Base-by-base conservation (phyloP, 2,329 filamentous ascomycete genomes). In the Pseudogymnoascus sp. region DNA sequence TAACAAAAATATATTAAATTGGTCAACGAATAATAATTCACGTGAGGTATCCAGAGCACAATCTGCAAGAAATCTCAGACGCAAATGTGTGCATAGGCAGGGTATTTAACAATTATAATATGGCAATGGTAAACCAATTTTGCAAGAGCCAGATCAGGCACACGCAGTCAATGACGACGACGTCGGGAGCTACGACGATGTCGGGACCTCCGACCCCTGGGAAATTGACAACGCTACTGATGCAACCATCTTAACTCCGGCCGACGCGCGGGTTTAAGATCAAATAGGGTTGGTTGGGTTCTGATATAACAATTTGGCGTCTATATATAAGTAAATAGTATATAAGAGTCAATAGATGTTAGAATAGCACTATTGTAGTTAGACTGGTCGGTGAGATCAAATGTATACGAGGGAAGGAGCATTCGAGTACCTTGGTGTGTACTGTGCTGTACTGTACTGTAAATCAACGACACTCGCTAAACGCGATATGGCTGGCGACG, bases 171-270 rank as follows among this genome's bases (percentile, higher is more conserved):
- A 93, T 93, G 59, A 92, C 97, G 60, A 92, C 90, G 67, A 96
- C 97, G 74, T 87, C 85, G 77, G 92, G 87, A 79, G 92, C 92
- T 18, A 91, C 97, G 68, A 86, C 89, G 69, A 96, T 93, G 85
- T 83, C 84, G 61, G 93, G 93, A 65, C 92, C n/a, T 12, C 15
- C 18, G 27, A 55, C 48, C 48, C 27, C 48, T 12, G 27, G 12
- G 27, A 33, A 33, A 33, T 9, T 55, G 48, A 55, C 48, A 33
- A 9, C 48, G 48, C 48, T 55, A 55, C 48, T 18, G 48, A 55
- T 21, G 29, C 29, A 35, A 55, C 29, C 7, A 55, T 15, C 29
- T 33, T 55, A 55, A 55, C 48, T 55, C 48, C 48, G 48, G 12
- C 48, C 29, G 48, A 4, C 2, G 29, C 18, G 12, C 29, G 48